These are phyloP conservation scores for Pleurotus tuoliensis DNA, from an alignment of 768 basidiomycete genomes.

Conservation along the genomic window DNA sequence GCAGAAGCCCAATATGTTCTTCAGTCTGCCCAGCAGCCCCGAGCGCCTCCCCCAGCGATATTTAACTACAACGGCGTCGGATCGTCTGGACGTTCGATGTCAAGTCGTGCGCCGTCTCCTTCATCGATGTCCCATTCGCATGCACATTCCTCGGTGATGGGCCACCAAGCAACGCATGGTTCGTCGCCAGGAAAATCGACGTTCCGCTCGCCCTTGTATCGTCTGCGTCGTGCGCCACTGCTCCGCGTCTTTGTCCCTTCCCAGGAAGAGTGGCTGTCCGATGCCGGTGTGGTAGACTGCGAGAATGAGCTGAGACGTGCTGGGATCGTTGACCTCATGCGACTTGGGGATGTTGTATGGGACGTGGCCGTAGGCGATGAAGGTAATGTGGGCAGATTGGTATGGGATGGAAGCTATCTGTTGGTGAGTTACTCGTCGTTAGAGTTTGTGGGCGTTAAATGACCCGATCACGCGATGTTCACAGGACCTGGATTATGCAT, in stretches of 20 bases:
- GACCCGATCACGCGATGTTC: constrained; percentile 9
- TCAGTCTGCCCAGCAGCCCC: constrained; percentile 18
- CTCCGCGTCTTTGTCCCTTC: constrained; percentile 82
- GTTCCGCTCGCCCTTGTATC: constrained; percentile 72
- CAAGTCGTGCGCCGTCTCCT: constrained; percentile 70
- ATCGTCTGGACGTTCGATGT: constrained; percentile 26
- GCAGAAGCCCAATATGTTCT: constrained; percentile 55
- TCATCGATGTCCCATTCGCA: constrained; percentile 46
- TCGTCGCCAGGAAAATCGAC: constrained; percentile 11
- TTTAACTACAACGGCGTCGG: constrained; percentile 1
- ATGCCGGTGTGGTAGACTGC: constrained; percentile 76
- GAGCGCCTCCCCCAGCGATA: constrained; percentile 12
- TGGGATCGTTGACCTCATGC: constrained; percentile 57
- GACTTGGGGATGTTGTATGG: constrained; percentile 83
- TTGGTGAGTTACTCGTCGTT: constrained; percentile 49
- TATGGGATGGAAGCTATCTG: constrained; percentile 89
- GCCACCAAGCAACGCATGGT: not conserved
- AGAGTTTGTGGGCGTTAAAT: constrained; percentile 8
- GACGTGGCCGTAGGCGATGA: constrained; percentile 85
- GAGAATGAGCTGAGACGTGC: constrained; percentile 75
- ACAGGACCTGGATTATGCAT: constrained; percentile 84
- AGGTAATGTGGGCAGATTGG: constrained; percentile 75
- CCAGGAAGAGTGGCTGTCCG: constrained; percentile 83
- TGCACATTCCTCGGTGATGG: constrained; percentile 22
- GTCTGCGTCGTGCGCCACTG: constrained; percentile 68